Percentiles rank a stretch among this genome's conserved stretches.
These are phyloP conservation scores for Dictyostelium brefeldianum DNA, from an alignment of 78 protist genomes.

Conservation along the genomic window DNA sequence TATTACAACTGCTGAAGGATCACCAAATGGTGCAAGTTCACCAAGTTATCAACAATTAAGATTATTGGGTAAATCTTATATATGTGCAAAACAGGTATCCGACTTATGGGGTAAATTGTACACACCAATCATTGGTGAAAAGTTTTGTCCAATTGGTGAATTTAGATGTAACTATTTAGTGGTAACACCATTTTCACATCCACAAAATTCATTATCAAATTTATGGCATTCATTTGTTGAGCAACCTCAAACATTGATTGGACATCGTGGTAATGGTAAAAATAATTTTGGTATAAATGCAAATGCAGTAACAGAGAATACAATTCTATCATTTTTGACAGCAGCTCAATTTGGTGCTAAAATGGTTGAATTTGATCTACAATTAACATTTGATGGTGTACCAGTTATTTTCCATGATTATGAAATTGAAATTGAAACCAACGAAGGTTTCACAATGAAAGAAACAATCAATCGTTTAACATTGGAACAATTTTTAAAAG, in stretches of 20 bases:
- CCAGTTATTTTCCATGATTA: constrained; percentile 87
- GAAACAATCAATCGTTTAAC: constrained; percentile 66
- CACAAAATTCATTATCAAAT: constrained; percentile 31
- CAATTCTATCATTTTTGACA: constrained; percentile 78
- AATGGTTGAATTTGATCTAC: constrained; percentile 87
- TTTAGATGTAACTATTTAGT: constrained; percentile 53
- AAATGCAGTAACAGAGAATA: constrained; percentile 85
- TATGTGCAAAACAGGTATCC: constrained; percentile 10
- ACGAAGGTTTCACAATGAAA: constrained; percentile 60
- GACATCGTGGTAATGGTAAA: constrained; percentile 77
- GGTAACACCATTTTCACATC: constrained; percentile 56
- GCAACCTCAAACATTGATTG: constrained; percentile 69
- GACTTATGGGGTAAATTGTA: constrained; percentile 44
- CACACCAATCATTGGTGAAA: constrained; percentile 40
- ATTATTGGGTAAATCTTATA: constrained; percentile 32
- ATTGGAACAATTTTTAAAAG: constrained; percentile 56
- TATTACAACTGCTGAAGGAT: background rate
- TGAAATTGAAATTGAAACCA: constrained; percentile 60
- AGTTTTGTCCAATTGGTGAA: constrained; percentile 37
- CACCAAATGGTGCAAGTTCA: constrained; percentile 1
- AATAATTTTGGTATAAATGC: constrained; percentile 78
- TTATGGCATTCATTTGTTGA: constrained; percentile 70
- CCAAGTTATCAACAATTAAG: background rate
- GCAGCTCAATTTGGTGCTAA: constrained; percentile 85
- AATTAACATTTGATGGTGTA: constrained; percentile 80